Percentiles rank a stretch among this genome's conserved stretches.
Conservation (phyloP, 768 basidiomycete species). For the Termitomyces sp. region DNA sequence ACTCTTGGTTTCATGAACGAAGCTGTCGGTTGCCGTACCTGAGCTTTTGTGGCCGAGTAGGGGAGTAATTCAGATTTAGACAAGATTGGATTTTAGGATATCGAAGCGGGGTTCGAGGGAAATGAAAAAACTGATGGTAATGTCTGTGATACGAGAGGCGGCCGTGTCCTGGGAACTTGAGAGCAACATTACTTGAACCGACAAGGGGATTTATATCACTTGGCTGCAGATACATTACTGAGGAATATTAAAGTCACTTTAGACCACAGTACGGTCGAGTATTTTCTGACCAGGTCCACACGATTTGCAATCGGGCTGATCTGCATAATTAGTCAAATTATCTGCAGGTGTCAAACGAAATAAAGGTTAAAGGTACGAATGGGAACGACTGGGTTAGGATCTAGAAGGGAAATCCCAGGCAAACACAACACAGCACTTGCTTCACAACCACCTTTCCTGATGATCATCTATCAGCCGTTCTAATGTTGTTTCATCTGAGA, state of each 20-base stretch:
- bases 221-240: conserved; percentile 14
- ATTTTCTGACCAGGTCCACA: not conserved
- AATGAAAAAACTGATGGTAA: conserved; percentile 51
- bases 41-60: conserved; percentile 10
- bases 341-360: conserved; percentile 5
- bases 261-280: conserved; percentile 2
- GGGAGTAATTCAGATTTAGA: conserved; percentile 25
- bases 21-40: not conserved
- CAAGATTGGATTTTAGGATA: conserved; percentile 36
- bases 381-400: conserved; percentile 1
- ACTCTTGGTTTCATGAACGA: conserved; percentile 2
- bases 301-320: not conserved
- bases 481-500: conserved; percentile 2
- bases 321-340: not conserved
- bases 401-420: not conserved
- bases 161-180: conserved; percentile 43
- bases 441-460: conserved; percentile 14
- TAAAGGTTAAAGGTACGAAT: conserved; percentile 3
- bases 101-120: conserved; percentile 47
- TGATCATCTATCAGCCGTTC: conserved; percentile 5
- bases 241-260: not conserved
- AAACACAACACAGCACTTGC: not conserved
- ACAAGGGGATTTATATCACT: conserved; percentile 12
- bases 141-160: conserved; percentile 53
- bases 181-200: conserved; percentile 22